Evolutionary conservation across 2,329 filamentous ascomycete species (phyloP), one percentile per base, ranked within the genome.

Genomic region (Xylariaceae sp.): DNA sequence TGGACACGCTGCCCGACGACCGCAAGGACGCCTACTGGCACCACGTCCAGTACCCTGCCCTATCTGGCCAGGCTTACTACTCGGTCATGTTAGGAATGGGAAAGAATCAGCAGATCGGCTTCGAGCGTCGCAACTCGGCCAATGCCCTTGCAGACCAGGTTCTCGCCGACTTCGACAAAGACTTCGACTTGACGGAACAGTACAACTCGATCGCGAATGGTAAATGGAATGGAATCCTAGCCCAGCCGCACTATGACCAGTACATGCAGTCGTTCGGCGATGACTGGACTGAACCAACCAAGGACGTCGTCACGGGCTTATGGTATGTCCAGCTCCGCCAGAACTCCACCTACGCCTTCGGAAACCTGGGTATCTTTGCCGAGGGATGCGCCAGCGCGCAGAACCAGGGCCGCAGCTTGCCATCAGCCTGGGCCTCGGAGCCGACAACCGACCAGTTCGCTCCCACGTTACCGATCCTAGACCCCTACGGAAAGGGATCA

Each of bases 41-140:
- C 64, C 79, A 84, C 59, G 76, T 88, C 7, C 75, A 85, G 4
- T 83, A 88, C 56, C 84, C 85, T 0, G 78, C 83, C 51, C 78
- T 81, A 42, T 83, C 84, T 2, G 82, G 79, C 1, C 76, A 78
- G n/a, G 80, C 81, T 42, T 80, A 81, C 42, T 59, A 77, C 79
- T 15, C 75, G 79, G 47, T 77, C 80, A 35, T 77, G 76, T 55
- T 75, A 80, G 10, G 76, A 72, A 1, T 73, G 73, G 13, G 79
- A 74, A 0, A 74, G 70, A 85, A 87, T 62, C 77, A 80, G 30
- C 73, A 82, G 4, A 83, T 82, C 58, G 82, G 80, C 0, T 69
- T 73, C 0, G 83, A 87, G 71, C 77, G 82, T 55, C 77, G 84
- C 13, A 86, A 80, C 64, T 78, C 77, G 10, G 78, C 84, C 0